A percentile compares a stretch with the other conserved stretches of the same genome.
These are phyloP conservation scores for Plasmodium coatneyi DNA, from an alignment of 169 alveolate species.

Conservation along the genomic window DNA sequence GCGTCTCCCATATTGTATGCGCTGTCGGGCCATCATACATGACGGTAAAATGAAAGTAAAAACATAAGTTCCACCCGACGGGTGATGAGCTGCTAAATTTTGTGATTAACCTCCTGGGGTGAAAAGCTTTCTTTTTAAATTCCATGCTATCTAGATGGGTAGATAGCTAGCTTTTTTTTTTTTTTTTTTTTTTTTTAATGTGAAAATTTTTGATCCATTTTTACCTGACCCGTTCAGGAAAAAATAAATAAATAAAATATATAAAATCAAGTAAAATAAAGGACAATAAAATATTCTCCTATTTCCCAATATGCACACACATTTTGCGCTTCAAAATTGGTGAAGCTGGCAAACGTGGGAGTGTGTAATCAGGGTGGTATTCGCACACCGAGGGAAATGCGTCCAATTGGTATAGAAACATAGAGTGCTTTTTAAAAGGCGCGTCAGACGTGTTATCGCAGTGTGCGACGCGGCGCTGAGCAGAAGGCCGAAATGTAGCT, in stretches of 20 bases:
- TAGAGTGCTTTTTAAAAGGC: not conserved
- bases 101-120: not conserved
- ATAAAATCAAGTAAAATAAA: not conserved
- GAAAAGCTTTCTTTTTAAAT: not conserved
- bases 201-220: not conserved
- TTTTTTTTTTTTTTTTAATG: conserved; percentile 5
- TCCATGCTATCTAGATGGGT: not conserved
- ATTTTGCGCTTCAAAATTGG: not conserved
- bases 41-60: not conserved
- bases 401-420: not conserved
- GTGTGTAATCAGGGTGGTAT: not conserved
- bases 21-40: not conserved
- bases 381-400: not conserved
- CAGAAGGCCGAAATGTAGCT: not conserved
- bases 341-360: not conserved
- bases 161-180: not conserved
- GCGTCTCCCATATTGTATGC: not conserved
- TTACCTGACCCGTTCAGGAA: conserved; percentile 18
- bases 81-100: not conserved
- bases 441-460: not conserved
- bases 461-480: not conserved
- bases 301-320: not conserved
- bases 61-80: not conserved
- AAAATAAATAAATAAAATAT: not conserved
- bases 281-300: not conserved